A percentile compares a stretch with the other conserved stretches of the same genome.
Evolutionary conservation across 2,329 filamentous ascomycete species (phyloP).

Genomic region (Dryadomyces quercus-mongolicae): DNA sequence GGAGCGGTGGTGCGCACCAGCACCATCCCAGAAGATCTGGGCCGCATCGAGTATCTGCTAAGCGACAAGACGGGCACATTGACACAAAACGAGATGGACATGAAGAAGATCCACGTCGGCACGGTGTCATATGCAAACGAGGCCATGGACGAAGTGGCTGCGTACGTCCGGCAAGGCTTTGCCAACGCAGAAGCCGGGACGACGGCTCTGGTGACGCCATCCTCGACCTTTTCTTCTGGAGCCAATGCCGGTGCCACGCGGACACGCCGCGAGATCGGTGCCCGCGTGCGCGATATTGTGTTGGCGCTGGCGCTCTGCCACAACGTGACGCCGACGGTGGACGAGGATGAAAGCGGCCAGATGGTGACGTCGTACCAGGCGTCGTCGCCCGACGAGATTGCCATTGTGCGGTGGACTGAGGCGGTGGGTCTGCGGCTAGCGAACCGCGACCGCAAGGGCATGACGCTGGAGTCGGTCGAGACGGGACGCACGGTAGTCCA

Average conservation of each 20-base stretch:
- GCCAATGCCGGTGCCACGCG: constrained; percentile 56
- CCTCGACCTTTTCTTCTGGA: constrained; percentile 45
- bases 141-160: constrained; percentile 91
- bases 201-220: constrained; percentile 57
- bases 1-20: constrained; percentile 91
- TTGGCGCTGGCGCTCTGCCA: constrained; percentile 88
- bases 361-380: constrained; percentile 82
- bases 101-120: constrained; percentile 97
- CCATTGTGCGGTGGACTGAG: constrained; percentile 93
- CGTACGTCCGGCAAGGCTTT: constrained; percentile 80
- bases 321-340: constrained; percentile 86
- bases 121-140: constrained; percentile 98
- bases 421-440: constrained; percentile 75
- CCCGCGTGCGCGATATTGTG: constrained; percentile 84
- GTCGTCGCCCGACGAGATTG: constrained; percentile 94
- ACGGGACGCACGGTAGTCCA: constrained; percentile 65
- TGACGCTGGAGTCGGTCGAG: constrained; percentile 67
- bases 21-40: constrained; percentile 93
- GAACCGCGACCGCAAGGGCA: constrained; percentile 76
- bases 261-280: constrained; percentile 84
- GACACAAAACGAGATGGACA: constrained; percentile 96
- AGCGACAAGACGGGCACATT: constrained; percentile 98
- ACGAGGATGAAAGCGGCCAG: constrained; percentile 63
- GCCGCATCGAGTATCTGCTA: constrained; percentile 87
- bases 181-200: constrained; percentile 31